Evolutionary conservation across 306 rosid genomes (phyloP), one percentile per base, ranked within the genome.

Genomic region (Adenanthera pavonina): DNA sequence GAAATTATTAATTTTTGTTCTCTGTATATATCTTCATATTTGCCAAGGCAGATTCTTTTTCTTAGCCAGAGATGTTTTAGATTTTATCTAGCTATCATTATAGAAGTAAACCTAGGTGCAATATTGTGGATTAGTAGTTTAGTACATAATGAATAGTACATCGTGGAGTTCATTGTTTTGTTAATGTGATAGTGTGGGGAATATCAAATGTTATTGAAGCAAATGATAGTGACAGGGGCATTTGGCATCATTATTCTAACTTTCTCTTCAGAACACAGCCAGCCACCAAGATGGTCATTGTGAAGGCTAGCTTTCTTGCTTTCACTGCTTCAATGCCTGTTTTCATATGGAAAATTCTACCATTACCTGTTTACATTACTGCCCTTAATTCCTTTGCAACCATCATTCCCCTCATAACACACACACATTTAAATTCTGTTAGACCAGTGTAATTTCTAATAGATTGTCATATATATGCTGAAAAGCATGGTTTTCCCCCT

Each of bases 201-300:
- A 43, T 44, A 75, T 38, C 15, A 71, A 76, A 17, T 71, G 49
- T 53, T 47, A 46, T 60, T 17, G 67, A 77, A 46, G 65, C 57
- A 53, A 47, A 11, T 53, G 46, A n/a, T 71, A 44, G 35, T 52
- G 34, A n/a, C 62, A 44, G 64, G 62, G 71, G 54, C 56, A 71
- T 54, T 46, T 57, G 60, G 34, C 81, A 48, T 74, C 34, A 46
- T 83, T 79, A 7, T 61, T 74, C 53, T 30, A 47, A 41, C 47
- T 34, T 74, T 20, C 65, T 2, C 16, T n/a, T 78, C 3, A 68
- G 69, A 51, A 80, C 61, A 8, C 15, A 6, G 16, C 51, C 30
- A 60, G 40, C 74, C 16, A 77, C 65, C 74, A 48, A 36, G 46
- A 47, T 12, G 75, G 74, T 78, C 51, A 14, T 53, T 75, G 64